Base-by-base conservation (phyloP, 805 yeast genomes). In the Saccharomycopsis amapae region DNA sequence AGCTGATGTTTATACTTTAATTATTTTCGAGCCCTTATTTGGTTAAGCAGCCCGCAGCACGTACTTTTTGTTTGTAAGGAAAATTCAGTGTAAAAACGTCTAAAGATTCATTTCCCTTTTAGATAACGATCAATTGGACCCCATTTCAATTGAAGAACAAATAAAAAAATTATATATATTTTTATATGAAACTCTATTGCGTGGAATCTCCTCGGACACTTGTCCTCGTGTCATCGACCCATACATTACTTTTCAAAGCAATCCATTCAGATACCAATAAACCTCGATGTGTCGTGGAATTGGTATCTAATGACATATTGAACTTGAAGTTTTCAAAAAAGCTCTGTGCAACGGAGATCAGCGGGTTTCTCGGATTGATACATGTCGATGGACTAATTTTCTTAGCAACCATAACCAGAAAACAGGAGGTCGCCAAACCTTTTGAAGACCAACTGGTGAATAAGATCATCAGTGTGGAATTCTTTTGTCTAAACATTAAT, bases 401-500 rank as follows among this genome's bases (percentile, higher is more conserved):
- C 57, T 63, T 90, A 32, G 85, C 94, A 42, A 76, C 86, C 0
- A 86, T 93, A 44, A 81, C 94, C 0, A 82, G 86, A 0, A 78
- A 84, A 25, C 64, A 77, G 1, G 75, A 78, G 52, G 95, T 85
- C 10, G 97, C 97, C 0, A 68, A 73, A 23, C 97, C 97, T 0
- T 69, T 85, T 13, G 80, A 81, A 0, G 77, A 77, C 31, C 95
- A 93, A 61, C 71, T 85, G 1, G 85, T 90, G 23, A 79, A 85
- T 58, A 79, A 79, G 55, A 89, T 93, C 40, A 74, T 71, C 58
- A 78, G 79, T n/a, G 95, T 90, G 30, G 97, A 89, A 55, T 93
- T 93, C 60, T 75, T 83, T 54, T 83, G 95, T 48, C 64, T 93
- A 46, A 76, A 80, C 22, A 72, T 71, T 35, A 66, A 76, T 35